Evolutionary conservation across 176 grass and related monocot genomes (phyloP).

Genomic region (Aegilops tauschii): DNA sequence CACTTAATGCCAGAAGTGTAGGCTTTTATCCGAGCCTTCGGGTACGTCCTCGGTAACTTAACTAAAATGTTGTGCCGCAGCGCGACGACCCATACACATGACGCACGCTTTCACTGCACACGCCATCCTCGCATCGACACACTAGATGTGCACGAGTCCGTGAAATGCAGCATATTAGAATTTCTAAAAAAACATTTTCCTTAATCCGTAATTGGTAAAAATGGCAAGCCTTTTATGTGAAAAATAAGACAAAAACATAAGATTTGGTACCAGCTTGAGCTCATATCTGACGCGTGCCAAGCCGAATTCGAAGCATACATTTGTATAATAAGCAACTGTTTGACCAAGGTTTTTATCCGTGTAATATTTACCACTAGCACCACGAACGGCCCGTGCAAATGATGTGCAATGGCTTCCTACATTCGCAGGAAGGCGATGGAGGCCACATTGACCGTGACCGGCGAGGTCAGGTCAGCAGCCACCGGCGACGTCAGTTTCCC

Average conservation of each 20-base stretch:
- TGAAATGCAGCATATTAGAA: neutral
- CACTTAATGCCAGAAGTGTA: neutral
- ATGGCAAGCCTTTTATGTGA: no score
- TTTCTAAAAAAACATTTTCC: neutral
- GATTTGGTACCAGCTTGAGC: neutral
- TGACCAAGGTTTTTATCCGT: neutral
- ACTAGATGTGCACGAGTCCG: no score
- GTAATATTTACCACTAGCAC: no score
- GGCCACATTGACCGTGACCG: neutral
- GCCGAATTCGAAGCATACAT: neutral
- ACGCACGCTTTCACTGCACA: no score
- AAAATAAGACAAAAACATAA: neutral
- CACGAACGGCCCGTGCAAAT: neutral
- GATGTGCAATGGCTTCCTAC: neutral
- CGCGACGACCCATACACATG: no score
- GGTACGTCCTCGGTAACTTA: neutral
- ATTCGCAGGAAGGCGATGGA: neutral
- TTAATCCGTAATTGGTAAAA: neutral
- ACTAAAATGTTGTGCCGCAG: no score
- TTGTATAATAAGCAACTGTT: neutral
- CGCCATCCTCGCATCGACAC: no score
- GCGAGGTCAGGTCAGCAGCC: neutral
- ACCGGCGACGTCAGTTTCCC: neutral
- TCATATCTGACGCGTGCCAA: neutral
- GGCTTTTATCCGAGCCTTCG: neutral